A percentile compares a stretch with the other conserved stretches of the same genome.
These are phyloP conservation scores for Parasitella parasitica DNA, from an alignment of 371 early-diverging fungal genomes.

Conservation along the genomic window DNA sequence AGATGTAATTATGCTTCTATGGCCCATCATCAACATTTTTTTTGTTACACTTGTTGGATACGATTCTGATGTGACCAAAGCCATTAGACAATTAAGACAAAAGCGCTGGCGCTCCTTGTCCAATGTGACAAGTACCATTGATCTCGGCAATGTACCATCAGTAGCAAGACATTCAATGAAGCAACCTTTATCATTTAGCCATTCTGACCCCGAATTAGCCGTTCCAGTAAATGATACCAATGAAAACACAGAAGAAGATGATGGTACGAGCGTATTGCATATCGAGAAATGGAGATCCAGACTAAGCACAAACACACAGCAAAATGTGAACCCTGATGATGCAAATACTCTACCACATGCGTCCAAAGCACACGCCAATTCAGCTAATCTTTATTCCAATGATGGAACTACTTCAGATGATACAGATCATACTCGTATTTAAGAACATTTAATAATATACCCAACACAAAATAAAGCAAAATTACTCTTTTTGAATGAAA, in stretches of 20 bases:
- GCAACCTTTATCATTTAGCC: not conserved
- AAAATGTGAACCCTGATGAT: not conserved
- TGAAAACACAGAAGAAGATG: not conserved
- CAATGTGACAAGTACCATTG: conserved; percentile 11
- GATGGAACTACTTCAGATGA: conserved; percentile 6
- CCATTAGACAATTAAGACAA: conserved; percentile 23
- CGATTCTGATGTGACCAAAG: conserved; percentile 40
- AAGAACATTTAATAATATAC: not conserved
- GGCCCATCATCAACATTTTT: conserved; percentile 39
- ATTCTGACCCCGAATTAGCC: not conserved
- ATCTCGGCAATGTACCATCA: not conserved
- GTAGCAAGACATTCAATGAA: not conserved
- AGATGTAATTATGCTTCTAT: conserved; percentile 29
- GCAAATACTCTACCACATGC: not conserved
- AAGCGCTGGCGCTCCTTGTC: conserved; percentile 11
- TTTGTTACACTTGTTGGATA: conserved; percentile 42
- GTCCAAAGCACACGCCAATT: not conserved
- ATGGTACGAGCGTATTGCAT: not conserved
- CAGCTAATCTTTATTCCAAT: not conserved
- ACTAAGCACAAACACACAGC: not conserved
- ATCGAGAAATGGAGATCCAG: conserved; percentile 5
- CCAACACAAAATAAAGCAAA: not conserved
- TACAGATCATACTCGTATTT: conserved; percentile 10
- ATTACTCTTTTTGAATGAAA: not conserved
- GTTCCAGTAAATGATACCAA: not conserved